phyloP scores from a whole-genome alignment of 169 alveolate species.

The Eimeria tenella region DNA sequence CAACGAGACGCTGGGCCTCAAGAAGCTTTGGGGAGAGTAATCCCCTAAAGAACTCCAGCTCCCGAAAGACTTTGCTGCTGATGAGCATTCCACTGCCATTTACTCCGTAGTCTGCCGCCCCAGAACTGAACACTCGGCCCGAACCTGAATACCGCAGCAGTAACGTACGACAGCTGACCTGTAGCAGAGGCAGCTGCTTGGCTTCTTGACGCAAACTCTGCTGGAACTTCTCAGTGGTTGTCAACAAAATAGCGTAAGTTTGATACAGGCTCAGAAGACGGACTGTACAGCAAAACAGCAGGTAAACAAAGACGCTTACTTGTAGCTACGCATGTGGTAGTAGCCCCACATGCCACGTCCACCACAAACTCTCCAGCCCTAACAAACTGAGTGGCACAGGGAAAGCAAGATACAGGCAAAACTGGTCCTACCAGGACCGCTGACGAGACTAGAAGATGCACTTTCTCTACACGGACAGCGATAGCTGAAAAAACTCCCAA shows the following conservation, averaged over 20 bases:
- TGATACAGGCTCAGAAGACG: not conserved
- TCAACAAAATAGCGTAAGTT: not conserved
- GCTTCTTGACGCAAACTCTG: not conserved
- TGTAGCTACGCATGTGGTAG: constrained; percentile 67
- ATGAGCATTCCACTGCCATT: constrained; percentile 69
- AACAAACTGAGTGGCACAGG: constrained; percentile 36
- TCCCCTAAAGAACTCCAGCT: constrained; percentile 40
- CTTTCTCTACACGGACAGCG: not conserved
- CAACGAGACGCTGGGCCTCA: constrained; percentile 42
- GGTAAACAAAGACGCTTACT: constrained; percentile 1
- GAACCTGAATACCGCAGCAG: constrained; percentile 1
- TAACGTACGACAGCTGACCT: not conserved
- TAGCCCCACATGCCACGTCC: constrained; percentile 72
- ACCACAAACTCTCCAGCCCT: constrained; percentile 57
- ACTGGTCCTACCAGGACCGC: not conserved
- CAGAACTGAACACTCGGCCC: constrained; percentile 62
- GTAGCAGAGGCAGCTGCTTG: not conserved
- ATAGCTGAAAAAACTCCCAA: not conserved
- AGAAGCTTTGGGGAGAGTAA: constrained; percentile 13
- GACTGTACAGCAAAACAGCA: not conserved
- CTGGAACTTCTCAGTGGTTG: not conserved
- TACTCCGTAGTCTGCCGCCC: constrained; percentile 58
- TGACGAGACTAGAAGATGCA: not conserved
- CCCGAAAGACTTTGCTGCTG: constrained; percentile 30
- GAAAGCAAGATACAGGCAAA: not conserved